Percentiles rank a stretch among this genome's conserved stretches.
phyloP scores from a whole-genome alignment of 345 rosid genomes.

The Ailanthus altissimus region DNA sequence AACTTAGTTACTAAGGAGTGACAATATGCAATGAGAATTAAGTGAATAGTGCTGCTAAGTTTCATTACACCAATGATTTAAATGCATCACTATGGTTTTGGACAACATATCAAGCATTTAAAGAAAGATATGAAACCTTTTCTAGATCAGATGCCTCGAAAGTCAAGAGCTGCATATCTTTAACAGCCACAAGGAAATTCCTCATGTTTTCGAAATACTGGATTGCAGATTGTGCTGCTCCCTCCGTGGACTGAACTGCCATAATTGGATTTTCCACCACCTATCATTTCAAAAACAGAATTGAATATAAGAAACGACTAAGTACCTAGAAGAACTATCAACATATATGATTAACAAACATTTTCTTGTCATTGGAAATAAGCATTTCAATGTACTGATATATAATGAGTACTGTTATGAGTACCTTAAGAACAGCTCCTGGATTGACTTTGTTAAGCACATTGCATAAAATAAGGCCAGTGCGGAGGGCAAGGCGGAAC shows the following conservation, averaged over 20 bases:
- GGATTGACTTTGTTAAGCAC: conserved; percentile 97
- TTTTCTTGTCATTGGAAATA: neutral
- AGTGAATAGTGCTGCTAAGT: neutral
- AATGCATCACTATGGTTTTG: neutral
- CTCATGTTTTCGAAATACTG: conserved; percentile 99
- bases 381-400: neutral
- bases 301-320: neutral
- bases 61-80: neutral
- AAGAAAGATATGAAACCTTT: conserved; percentile 50
- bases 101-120: neutral
- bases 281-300: conserved; percentile 27
- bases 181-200: conserved; percentile 88
- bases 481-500: conserved; percentile 69
- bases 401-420: neutral
- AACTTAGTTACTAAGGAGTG: neutral
- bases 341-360: neutral
- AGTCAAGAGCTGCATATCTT: conserved; percentile 90
- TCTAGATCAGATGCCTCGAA: conserved; percentile 95
- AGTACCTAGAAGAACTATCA: neutral
- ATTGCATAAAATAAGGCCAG: conserved; percentile 94
- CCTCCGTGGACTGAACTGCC: conserved; percentile 74
- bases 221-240: conserved; percentile 96
- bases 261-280: conserved; percentile 82
- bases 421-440: conserved; percentile 88
- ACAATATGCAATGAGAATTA: neutral